phyloP scores from a whole-genome alignment of 306 rosid genomes.

The Ormosia emarginata region DNA sequence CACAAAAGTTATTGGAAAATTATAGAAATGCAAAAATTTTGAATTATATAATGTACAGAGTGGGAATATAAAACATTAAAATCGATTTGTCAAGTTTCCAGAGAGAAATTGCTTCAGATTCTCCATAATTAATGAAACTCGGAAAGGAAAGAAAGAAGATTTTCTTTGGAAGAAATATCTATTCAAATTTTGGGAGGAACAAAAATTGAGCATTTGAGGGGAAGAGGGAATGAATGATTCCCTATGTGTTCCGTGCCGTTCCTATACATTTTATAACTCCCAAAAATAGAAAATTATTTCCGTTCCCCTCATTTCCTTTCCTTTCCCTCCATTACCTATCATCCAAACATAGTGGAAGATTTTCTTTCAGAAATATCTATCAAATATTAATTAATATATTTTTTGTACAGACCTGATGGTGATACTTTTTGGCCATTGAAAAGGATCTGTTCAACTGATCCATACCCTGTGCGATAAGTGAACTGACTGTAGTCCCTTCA shows the following conservation, averaged over 20 bases:
- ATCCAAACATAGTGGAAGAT: no score
- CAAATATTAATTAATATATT: not conserved
- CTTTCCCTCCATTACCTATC: no score
- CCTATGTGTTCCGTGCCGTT: no score
- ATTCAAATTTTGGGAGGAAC: no score
- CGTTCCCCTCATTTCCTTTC: no score
- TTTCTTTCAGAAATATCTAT: not conserved
- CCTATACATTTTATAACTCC: no score
- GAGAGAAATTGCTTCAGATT: slow-evolving; percentile 9
- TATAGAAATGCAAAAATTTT: not conserved
- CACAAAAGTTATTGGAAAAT: not conserved
- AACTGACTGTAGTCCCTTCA: slow-evolving; percentile 25
- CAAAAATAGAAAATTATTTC: no score
- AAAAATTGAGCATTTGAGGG: no score
- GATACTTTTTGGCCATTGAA: slow-evolving; percentile 48
- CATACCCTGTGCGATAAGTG: slow-evolving; percentile 45
- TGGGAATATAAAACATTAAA: slow-evolving; percentile 4
- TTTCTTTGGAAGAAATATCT: not conserved
- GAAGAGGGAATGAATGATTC: no score
- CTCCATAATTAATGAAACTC: no score
- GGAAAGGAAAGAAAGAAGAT: no score
- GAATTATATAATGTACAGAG: not conserved
- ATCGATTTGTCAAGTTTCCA: not conserved
- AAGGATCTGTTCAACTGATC: slow-evolving; percentile 47
- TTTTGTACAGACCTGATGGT: slow-evolving; percentile 67